Conservation (phyloP, 2,329 filamentous ascomycete genomes). For the Rhexocercosporidium sp. region DNA sequence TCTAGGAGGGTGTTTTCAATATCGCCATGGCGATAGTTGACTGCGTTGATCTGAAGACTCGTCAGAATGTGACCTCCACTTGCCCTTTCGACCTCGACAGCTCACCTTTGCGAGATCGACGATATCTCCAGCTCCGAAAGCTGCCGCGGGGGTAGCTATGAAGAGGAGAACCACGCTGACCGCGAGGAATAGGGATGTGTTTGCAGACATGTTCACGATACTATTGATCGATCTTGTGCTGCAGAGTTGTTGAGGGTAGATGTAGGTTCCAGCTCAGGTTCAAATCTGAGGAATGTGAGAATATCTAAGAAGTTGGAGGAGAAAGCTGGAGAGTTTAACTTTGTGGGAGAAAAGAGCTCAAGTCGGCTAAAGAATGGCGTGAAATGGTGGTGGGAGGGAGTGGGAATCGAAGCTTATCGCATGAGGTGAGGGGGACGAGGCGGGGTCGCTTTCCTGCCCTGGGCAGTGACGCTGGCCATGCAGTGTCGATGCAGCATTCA, state of each 20-base stretch:
- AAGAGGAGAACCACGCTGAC: slow-evolving; percentile 18
- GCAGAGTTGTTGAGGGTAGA: background rate
- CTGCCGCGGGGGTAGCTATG: slow-evolving; percentile 22
- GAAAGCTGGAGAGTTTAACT: background rate
- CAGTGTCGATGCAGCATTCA: background rate
- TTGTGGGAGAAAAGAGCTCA: background rate
- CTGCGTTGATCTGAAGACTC: slow-evolving; percentile 15
- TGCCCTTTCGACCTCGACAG: background rate
- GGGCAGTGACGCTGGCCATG: slow-evolving; percentile 9
- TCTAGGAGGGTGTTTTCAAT: slow-evolving; percentile 86
- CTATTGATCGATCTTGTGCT: slow-evolving; percentile 13
- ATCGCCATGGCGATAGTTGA: slow-evolving; percentile 74
- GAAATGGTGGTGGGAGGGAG: background rate
- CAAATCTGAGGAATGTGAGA: background rate
- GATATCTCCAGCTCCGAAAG: slow-evolving; percentile 23
- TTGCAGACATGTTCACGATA: slow-evolving; percentile 19
- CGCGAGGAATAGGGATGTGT: slow-evolving; percentile 17
- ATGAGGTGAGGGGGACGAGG: background rate
- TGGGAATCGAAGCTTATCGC: background rate
- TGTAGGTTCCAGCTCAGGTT: background rate
- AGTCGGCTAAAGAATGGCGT: background rate
- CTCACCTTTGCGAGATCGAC: slow-evolving; percentile 19
- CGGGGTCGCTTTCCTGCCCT: slow-evolving; percentile 10
- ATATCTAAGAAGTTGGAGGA: background rate
- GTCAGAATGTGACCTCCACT: background rate